Percentiles rank a stretch among this genome's conserved stretches.
These are phyloP conservation scores for Apiospora koreana DNA, from an alignment of 2,329 filamentous ascomycete species.

Conservation along the genomic window DNA sequence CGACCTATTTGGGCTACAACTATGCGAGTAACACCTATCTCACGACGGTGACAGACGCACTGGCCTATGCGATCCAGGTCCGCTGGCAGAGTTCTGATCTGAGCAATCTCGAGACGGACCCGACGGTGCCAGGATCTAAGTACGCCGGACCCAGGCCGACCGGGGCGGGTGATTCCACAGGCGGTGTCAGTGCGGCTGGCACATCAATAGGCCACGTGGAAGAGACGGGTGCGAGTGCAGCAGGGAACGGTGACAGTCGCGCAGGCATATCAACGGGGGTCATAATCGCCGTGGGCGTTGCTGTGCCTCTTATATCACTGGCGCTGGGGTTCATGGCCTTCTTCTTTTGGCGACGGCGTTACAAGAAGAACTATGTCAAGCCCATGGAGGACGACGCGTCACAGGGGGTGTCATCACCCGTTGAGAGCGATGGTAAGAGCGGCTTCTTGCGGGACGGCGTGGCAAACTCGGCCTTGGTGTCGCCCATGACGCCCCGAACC, in stretches of 20 bases:
- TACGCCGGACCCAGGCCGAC: neutral
- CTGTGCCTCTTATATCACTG: constrained; percentile 2
- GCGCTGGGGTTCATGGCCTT: constrained; percentile 6
- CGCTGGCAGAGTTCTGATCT: constrained; percentile 12
- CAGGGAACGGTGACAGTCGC: neutral
- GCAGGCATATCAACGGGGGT: neutral
- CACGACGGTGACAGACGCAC: neutral
- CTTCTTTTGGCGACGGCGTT: constrained; percentile 9
- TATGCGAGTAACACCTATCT: neutral
- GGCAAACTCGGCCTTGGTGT: neutral
- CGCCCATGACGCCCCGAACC: constrained; percentile 6
- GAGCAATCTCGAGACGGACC: constrained; percentile 5
- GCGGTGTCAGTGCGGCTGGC: neutral
- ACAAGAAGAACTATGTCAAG: constrained; percentile 4
- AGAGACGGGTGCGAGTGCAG: neutral
- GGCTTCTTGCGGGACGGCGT: neutral
- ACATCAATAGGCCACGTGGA: neutral
- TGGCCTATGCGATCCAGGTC: constrained; percentile 8
- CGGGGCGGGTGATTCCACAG: neutral
- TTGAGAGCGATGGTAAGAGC: neutral
- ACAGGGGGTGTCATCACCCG: neutral
- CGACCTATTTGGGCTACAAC: neutral
- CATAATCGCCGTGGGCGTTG: constrained; percentile 7
- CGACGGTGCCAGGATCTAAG: constrained; percentile 8
- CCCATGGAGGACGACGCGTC: neutral